Evolutionary conservation across 2,329 filamentous ascomycete species (phyloP).

Genomic region (Cladophialophora yegresii): DNA sequence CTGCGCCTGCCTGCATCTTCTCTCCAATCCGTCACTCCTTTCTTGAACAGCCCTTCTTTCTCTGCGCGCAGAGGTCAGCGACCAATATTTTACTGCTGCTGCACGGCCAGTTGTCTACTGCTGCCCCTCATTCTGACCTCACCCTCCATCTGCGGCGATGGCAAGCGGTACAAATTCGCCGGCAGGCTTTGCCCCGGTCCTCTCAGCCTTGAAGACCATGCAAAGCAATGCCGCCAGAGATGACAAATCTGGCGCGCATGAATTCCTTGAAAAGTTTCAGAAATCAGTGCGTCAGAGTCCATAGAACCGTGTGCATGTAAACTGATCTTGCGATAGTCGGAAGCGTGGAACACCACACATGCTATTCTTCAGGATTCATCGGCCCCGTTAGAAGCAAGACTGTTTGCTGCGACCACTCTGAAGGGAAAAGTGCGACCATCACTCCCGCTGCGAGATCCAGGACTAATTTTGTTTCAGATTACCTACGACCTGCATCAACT

Average conservation of each 20-base stretch:
- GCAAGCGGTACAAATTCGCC: slow-evolving; percentile 64
- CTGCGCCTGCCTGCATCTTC: neutral
- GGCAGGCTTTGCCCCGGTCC: slow-evolving; percentile 77
- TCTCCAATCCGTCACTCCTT: slow-evolving; percentile 2
- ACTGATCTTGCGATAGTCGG: slow-evolving; percentile 44
- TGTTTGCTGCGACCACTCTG: slow-evolving; percentile 94
- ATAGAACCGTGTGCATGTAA: slow-evolving; percentile 10
- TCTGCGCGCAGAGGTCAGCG: neutral
- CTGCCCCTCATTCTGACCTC: slow-evolving; percentile 27
- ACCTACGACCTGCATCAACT: slow-evolving; percentile 94
- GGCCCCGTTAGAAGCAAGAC: slow-evolving; percentile 77
- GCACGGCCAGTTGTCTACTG: neutral
- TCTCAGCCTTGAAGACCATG: slow-evolving; percentile 90
- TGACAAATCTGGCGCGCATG: slow-evolving; percentile 85
- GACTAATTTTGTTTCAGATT: slow-evolving; percentile 62
- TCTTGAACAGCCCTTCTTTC: neutral
- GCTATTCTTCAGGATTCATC: slow-evolving; percentile 76
- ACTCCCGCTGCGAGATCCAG: neutral
- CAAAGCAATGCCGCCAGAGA: slow-evolving; percentile 75
- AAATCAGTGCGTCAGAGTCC: slow-evolving; percentile 72
- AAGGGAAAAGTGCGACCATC: slow-evolving; percentile 79
- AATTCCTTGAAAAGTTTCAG: slow-evolving; percentile 92
- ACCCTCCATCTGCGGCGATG: slow-evolving; percentile 54
- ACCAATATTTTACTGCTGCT: neutral
- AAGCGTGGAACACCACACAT: slow-evolving; percentile 88